These are phyloP conservation scores for Tetramitus jugosus DNA, from an alignment of 208 protist genomes.

Conservation along the genomic window DNA sequence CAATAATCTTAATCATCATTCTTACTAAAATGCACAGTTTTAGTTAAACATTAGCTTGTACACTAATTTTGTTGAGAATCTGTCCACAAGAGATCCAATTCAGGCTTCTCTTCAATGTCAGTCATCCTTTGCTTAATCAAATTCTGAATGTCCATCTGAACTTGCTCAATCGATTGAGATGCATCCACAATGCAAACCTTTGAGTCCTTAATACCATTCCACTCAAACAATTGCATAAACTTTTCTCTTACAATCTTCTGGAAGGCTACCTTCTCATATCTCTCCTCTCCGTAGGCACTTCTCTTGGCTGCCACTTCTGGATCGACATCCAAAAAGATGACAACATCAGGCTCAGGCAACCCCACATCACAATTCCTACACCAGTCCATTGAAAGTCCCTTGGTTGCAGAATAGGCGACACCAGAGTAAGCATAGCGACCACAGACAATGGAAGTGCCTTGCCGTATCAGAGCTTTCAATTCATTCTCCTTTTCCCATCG, in stretches of 20 bases:
- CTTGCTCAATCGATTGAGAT: background rate
- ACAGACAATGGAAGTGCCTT: slow-evolving; percentile 49
- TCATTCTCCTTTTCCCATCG: slow-evolving; percentile 55
- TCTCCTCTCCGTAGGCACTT: slow-evolving; percentile 57
- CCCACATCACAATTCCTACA: slow-evolving; percentile 57
- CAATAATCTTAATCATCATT: too few species aligned
- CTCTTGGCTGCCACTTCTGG: slow-evolving; percentile 41
- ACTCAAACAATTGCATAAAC: slow-evolving; percentile 32
- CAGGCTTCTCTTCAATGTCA: too few species aligned
- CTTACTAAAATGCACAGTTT: too few species aligned
- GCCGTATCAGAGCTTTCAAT: slow-evolving; percentile 28
- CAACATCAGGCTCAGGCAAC: slow-evolving; percentile 61
- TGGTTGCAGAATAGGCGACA: slow-evolving; percentile 61
- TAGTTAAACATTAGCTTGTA: too few species aligned
- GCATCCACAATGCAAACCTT: background rate
- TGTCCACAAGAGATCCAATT: too few species aligned
- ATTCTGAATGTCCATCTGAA: background rate
- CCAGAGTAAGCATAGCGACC: slow-evolving; percentile 73
- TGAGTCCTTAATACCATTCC: too few species aligned
- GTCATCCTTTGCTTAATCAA: background rate
- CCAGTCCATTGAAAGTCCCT: slow-evolving; percentile 62
- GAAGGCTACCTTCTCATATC: slow-evolving; percentile 66
- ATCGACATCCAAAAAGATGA: slow-evolving; percentile 58
- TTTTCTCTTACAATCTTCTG: slow-evolving; percentile 53
- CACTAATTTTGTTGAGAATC: too few species aligned